Evolutionary conservation across 1,284 basidiomycete genomes (phyloP), one percentile per base, ranked within the genome.

Genomic region (Marasmius oreades): DNA sequence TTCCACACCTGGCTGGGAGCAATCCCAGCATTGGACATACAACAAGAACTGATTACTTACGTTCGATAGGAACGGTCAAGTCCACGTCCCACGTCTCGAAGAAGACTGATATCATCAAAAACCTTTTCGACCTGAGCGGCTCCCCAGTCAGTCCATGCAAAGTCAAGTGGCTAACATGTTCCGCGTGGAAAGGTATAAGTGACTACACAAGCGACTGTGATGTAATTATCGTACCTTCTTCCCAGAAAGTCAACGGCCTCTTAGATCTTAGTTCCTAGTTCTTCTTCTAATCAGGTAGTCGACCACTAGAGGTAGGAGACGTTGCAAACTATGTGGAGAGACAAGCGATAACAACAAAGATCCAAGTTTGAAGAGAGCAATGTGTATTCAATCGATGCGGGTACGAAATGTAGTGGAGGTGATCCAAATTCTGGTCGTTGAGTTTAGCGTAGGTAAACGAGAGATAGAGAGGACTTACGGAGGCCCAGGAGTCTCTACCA

Each of bases 91-190:
- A 93, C 92, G 58, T 88, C 86, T 31, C 94, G 88, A 37, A 98
- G 77, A 12, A 90, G 79, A 66, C 82, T 90, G 64, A 98, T 96
- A 66, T 98, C 95, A 70, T 98, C 95, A 82, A 93, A 90, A 2
- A 98, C 95, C 36, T 95, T 85, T 68, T 97, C 94, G 18, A 97
- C 95, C 69, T 97, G 95, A 6, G 84, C 83, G 20, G 86, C 75
- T 22, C 88, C 92, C 94, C 95, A 98, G 67, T 97, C 95, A 61
- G 88, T 86, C 95, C 95, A 98, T 20, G 90, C 89, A 65, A 92
- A 94, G 66, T 97, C 94, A 1, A 88, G 89, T 58, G 95, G 75
- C 65, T 91, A 93, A 68, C 92, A 95, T 53, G 83, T 86, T 10
- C 93, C 94, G 63, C 89, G 92, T 85, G 56, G n/a, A 51, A 44